phyloP scores from a whole-genome alignment of 352 stramenopile species.

The Phytopythium mirpurense region DNA sequence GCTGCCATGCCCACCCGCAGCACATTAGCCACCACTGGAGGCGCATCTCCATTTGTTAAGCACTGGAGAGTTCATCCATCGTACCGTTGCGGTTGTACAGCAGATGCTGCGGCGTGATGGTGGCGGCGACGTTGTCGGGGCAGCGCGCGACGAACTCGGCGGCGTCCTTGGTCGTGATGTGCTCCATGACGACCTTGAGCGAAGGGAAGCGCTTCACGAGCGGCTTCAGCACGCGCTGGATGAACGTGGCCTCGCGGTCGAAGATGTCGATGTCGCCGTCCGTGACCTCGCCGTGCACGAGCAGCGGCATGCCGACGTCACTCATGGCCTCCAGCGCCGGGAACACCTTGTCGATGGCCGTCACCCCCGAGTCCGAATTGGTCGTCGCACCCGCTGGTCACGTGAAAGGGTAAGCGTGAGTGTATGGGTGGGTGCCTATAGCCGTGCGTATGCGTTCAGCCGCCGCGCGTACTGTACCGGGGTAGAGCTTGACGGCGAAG shows the following conservation, averaged over 20 bases:
- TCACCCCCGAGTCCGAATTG: constrained; percentile 98
- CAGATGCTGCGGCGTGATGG: constrained; percentile 99
- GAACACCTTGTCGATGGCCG: constrained; percentile 93
- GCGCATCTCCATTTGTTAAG: too few species aligned
- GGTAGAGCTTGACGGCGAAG: constrained; percentile 98
- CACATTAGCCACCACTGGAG: too few species aligned
- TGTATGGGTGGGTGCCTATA: too few species aligned
- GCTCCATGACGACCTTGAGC: constrained; percentile 99
- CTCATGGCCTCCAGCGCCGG: constrained; percentile 76
- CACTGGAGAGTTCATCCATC: too few species aligned
- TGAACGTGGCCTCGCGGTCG: constrained; percentile 96
- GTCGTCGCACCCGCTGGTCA: constrained; percentile 93
- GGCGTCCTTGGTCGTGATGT: constrained; percentile 97
- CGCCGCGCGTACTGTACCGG: too few species aligned
- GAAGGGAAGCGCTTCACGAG: constrained; percentile 90
- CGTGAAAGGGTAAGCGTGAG: too few species aligned
- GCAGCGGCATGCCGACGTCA: constrained; percentile 89
- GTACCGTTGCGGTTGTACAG: constrained; percentile 97
- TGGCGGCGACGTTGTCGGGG: constrained; percentile 92
- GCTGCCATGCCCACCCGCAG: too few species aligned
- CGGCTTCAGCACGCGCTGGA: constrained; percentile 93
- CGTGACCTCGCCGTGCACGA: constrained; percentile 97
- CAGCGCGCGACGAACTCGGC: constrained; percentile 92
- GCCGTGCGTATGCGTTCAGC: too few species aligned
- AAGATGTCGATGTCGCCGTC: constrained; percentile 96